Base-by-base conservation (phyloP, 352 stramenopile genomes). In the Phytophthora lateralis region DNA sequence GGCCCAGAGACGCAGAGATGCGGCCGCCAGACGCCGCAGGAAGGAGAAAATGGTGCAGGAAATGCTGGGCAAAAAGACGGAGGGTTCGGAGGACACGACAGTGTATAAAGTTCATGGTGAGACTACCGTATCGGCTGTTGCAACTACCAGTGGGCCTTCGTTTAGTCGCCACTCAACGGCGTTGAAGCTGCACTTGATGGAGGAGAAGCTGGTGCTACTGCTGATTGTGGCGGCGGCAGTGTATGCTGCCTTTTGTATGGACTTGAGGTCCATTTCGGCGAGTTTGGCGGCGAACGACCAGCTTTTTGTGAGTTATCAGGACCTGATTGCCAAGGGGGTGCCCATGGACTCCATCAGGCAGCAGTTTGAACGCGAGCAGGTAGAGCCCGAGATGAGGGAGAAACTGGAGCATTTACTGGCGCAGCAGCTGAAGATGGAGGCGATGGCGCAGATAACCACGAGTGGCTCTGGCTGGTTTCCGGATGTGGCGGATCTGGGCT, bases 341-440 rank as follows among this genome's bases (percentile, higher is more conserved):
- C 66, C 85, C 11, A 56, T 93, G 26, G 73, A 85, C 2, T 75
- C 79, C 4, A 88, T 93, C 39, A 73, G 79, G 34, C 80, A 91
- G 56, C 85, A 87, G 39, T 75, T 91, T 35, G 78, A 90, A 45
- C 80, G 82, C 7, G 80, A 91, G 32, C 78, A 91, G 20, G 79
- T 90, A 63, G 66, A 75, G 10, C 60, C 67, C 12, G 57, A 72
- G 24, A 61, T 73, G 26, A 67, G 74, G 24, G 61, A 77, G 9
- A 78, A 79, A 18, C 72, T 92, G 35, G 79, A 90, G 60, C 78
- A 65, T 15, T 53, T 89, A 11, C 48, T 89, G 35, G 67, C 61
- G 10, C 52, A 70, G 35, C 80, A 86, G 44, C 55, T 73, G 27
- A 69, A 74, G 47, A 66, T 59, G 24, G 65, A 81, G 21, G 45